Base-by-base conservation (phyloP, 768 basidiomycete species). In the Rhizopogon vinicolor region DNA sequence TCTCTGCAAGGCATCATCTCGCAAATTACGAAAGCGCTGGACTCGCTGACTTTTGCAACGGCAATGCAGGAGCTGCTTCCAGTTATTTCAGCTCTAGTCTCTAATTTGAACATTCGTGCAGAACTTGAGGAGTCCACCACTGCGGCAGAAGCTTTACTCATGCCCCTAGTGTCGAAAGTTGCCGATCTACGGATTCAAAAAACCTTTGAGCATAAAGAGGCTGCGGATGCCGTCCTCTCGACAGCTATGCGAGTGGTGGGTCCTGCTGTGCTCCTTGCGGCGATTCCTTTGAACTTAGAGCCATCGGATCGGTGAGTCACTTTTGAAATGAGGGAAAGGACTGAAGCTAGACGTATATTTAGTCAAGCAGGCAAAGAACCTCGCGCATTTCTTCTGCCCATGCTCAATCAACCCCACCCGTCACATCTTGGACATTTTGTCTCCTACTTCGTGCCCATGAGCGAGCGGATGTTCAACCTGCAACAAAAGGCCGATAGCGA, bases 181-280 rank as follows among this genome's bases (percentile, higher is more conserved):
- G 91, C 84, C 6, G 85, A 88, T 35, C 72, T 96, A 52, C 75
- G 96, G 53, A 75, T 81, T 25, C 78, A 87, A 63, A 92, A 89
- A 69, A 84, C 78, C 1, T 99, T 98, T 63, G 93, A 97, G 68
- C 81, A 89, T 71, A 94, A 92, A 68, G 94, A 95, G 65, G 84
- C 82, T 18, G 93, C 86, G 13, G 96, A 99, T 66, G 74, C 73
- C 9, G 84, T 87, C 0, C 73, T 98, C 37, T 84, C 87, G 1
- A 81, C 83, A 25, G 91, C 93, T 0, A 89, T 97, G 81, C 82
- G 84, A 56, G 79, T 91, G 4, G 72, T 97, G 44, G 97, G 97
- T 4, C 94, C 96, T 6, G 83, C 88, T 56, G 84, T 85, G 1
- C 66, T 98, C 3, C 74, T 99, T 35, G 71, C 75, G 19, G 74